A percentile compares a stretch with the other conserved stretches of the same genome.
phyloP scores from a whole-genome alignment of 108 stramenopile species.

The Heterococcus sp. region DNA sequence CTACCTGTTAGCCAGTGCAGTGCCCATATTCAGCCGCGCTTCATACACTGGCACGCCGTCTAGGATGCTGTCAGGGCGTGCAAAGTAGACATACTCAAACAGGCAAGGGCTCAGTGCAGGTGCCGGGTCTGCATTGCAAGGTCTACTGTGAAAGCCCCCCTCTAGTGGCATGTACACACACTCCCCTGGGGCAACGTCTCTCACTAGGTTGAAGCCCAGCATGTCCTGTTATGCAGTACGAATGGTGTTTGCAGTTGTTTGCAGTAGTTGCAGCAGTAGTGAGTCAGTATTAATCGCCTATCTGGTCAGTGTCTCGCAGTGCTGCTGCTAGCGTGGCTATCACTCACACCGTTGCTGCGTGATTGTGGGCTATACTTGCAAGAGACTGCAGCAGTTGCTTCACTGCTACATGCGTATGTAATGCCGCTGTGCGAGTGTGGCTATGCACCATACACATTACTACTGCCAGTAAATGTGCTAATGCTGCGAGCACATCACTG shows the following conservation, averaged over 20 bases:
- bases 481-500: too few relatives aligned
- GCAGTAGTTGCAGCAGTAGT: too few relatives aligned
- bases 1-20: constrained; percentile 90
- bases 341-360: too few relatives aligned
- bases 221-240: constrained; percentile 62
- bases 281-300: too few relatives aligned
- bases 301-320: too few relatives aligned
- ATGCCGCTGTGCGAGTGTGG: too few relatives aligned
- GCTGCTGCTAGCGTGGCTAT: too few relatives aligned
- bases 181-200: constrained; percentile 91
- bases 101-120: constrained; percentile 76
- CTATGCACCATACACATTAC: too few relatives aligned
- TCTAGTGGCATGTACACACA: constrained; percentile 64
- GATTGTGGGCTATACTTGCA: too few relatives aligned
- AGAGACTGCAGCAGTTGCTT: too few relatives aligned
- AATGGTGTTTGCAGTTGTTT: not conserved
- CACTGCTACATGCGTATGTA: too few relatives aligned
- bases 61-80: constrained; percentile 96
- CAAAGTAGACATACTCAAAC: constrained; percentile 99
- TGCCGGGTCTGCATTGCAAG: constrained; percentile 1
- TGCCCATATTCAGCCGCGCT: constrained; percentile 92
- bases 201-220: constrained; percentile 81
- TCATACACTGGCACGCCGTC: constrained; percentile 95
- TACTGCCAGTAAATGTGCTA: too few relatives aligned
- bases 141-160: constrained; percentile 60